Base-by-base conservation (phyloP, 805 yeast species). In the Pichia cephalocereana region DNA sequence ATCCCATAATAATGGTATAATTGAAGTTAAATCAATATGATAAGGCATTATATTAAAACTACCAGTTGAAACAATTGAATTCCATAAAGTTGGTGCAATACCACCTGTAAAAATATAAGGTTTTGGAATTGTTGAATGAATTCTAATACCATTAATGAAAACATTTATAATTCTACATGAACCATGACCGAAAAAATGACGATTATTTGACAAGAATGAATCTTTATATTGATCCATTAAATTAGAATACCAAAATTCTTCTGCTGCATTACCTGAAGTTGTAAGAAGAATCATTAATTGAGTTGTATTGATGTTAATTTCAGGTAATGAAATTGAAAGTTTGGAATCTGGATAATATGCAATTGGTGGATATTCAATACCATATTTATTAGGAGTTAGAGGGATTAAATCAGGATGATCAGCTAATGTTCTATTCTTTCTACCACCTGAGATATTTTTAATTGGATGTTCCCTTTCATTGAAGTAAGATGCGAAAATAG, bases 51-150 rank as follows among this genome's bases (percentile, higher is more conserved):
- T 68, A 61, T 88, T 95, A 65, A 80, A 86, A 0, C 95, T 82
- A 50, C 79, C 75, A 18, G 76, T 72, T 3, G 86, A 81, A 8
- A 87, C 95, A 52, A 85, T 77, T 4, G 95, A 87, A 44, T 75
- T 72, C 96, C 96, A 88, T 43, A 87, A 66, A 5, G 82, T 72
- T 1, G 96, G 95, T 2, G 89, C 76, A 34, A 81, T 66, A 2
- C 95, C 96, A 8, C 96, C 96, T 1, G 95, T 80, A 66, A 73
- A 88, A 15, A 88, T 74, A 8, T 81, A 77, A 1, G 91, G 90
- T 54, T 76, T 79, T 2, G 96, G 95, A 27, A 80, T 69, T 30
- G 75, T 75, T 4, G 80, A 67, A 2, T 82, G 82, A 8, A 86
- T 75, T 45, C 83, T 72, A 27, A 70, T 55, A 31, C 76, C 86